These are phyloP conservation scores for Solanum chiquidenum DNA, from an alignment of 257 asterid species.

Conservation along the genomic window DNA sequence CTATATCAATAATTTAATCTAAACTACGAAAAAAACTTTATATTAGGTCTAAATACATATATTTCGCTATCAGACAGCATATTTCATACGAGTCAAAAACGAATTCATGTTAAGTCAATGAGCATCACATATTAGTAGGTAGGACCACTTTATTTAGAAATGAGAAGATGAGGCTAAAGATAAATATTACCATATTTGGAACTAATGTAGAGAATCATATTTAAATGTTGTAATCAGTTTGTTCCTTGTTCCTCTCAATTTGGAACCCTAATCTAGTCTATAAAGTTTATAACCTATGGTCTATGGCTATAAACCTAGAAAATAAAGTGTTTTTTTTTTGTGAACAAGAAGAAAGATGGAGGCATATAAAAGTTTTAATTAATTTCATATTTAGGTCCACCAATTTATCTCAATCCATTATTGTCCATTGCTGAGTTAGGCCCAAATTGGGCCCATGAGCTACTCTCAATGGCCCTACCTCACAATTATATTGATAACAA, in stretches of 20 bases:
- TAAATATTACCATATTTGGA: background rate
- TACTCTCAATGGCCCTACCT: background rate
- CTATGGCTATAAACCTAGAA: background rate
- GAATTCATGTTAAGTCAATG: background rate
- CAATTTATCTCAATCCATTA: background rate
- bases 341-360: background rate
- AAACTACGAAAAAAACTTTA: too few relatives aligned
- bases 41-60: too few relatives aligned
- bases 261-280: background rate
- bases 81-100: background rate
- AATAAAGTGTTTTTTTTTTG: background rate
- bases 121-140: background rate
- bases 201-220: background rate
- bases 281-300: background rate
- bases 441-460: background rate
- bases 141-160: background rate
- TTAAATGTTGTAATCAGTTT: background rate
- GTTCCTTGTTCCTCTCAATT: slow-evolving; percentile 2
- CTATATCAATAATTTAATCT: background rate
- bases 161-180: background rate
- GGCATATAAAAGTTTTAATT: background rate
- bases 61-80: background rate
- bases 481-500: background rate
- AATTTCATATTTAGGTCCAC: background rate
- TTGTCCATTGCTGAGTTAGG: background rate